A percentile compares a stretch with the other conserved stretches of the same genome.
phyloP scores from a whole-genome alignment of 768 basidiomycete genomes.

The Tylopilus plumbeoviolaceoides region DNA sequence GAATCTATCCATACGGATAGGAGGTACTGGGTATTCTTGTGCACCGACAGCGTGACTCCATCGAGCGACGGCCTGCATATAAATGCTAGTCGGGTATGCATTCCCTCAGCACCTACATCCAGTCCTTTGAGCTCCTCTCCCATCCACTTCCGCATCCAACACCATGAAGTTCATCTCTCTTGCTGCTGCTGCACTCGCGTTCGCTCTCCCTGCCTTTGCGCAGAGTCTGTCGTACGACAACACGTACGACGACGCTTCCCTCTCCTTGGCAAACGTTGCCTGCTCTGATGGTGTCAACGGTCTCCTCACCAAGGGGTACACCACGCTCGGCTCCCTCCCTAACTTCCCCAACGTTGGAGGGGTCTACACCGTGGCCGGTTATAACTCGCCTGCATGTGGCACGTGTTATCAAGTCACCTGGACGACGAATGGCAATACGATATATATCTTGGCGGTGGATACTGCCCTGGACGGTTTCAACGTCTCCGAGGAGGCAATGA shows the following conservation, averaged over 20 bases:
- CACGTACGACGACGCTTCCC: conserved; percentile 25
- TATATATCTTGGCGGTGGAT: conserved; percentile 30
- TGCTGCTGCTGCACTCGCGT: conserved; percentile 5
- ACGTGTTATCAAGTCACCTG: conserved; percentile 33
- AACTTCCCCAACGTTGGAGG: conserved; percentile 33
- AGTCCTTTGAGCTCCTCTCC: not conserved
- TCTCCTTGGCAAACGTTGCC: conserved; percentile 20
- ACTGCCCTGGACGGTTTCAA: conserved; percentile 37
- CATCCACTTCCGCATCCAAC: not conserved
- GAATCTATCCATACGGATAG: not conserved
- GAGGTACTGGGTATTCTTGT: no score
- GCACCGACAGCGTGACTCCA: no score
- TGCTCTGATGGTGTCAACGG: conserved; percentile 34
- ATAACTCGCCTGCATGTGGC: conserved; percentile 30
- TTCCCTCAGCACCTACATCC: not conserved
- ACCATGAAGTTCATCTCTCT: conserved; percentile 26
- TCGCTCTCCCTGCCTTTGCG: conserved; percentile 18
- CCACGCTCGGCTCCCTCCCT: conserved; percentile 32
- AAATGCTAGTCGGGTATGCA: no score
- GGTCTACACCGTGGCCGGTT: conserved; percentile 28
- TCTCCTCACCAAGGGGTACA: conserved; percentile 29
- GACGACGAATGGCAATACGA: conserved; percentile 4
- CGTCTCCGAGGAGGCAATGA: conserved; percentile 51
- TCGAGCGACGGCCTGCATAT: no score
- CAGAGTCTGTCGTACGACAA: conserved; percentile 29